These are phyloP conservation scores for Heteromeles arbutifolia DNA, from an alignment of 306 rosid genomes.

Conservation along the genomic window DNA sequence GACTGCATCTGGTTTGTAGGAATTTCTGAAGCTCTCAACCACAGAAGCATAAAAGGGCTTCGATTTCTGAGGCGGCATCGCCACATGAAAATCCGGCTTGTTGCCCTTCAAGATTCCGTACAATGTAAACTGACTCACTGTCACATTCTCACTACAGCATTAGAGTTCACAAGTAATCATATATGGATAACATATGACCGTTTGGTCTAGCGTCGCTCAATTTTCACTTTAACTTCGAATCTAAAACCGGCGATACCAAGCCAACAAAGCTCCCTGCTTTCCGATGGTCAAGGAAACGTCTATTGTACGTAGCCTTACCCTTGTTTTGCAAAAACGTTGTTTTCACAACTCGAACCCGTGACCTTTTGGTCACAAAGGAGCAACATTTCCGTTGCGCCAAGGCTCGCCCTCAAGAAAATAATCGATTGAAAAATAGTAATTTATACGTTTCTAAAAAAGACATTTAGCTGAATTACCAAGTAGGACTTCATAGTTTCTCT, in stretches of 20 bases:
- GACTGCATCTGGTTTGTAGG: slow-evolving; percentile 54
- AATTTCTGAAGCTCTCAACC: slow-evolving; percentile 57
- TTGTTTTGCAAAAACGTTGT: fast-evolving
- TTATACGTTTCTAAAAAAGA: neutral
- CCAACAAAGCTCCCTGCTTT: no score
- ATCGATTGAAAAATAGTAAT: no score
- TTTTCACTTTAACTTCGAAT: no score
- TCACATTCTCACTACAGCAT: slow-evolving; percentile 3
- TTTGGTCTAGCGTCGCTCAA: no score
- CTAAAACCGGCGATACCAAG: no score
- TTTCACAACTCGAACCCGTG: fast-evolving
- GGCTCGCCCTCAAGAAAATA: no score
- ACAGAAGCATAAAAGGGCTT: slow-evolving; percentile 74
- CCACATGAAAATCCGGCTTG: slow-evolving; percentile 93
- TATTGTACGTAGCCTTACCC: fast-evolving
- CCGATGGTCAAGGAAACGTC: no score
- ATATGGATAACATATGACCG: no score
- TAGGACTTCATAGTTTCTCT: slow-evolving; percentile 67
- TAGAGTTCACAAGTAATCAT: neutral
- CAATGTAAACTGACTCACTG: slow-evolving; percentile 94
- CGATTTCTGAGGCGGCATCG: slow-evolving; percentile 80
- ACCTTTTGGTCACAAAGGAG: no score
- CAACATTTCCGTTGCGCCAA: no score
- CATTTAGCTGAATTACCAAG: slow-evolving; percentile 29
- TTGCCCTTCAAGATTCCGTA: slow-evolving; percentile 83